Percentiles rank a stretch among this genome's conserved stretches.
These are phyloP conservation scores for Astragalus membranaceus DNA, from an alignment of 306 rosid genomes.

Conservation along the genomic window DNA sequence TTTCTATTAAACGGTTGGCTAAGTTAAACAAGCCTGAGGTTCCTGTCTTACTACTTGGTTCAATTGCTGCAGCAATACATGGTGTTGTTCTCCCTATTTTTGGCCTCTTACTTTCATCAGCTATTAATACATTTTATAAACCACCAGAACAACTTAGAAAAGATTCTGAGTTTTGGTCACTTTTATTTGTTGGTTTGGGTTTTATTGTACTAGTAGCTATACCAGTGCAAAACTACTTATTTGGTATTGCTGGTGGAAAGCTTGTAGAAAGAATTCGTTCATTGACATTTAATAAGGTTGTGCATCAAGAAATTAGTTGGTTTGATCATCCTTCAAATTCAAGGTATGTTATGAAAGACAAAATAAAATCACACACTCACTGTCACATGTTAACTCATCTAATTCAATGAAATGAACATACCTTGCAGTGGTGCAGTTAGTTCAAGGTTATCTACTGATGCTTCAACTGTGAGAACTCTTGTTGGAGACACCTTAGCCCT, in stretches of 20 bases:
- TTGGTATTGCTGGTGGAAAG: conserved; percentile 81
- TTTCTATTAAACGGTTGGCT: conserved; percentile 48
- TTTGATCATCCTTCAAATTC: conserved; percentile 86
- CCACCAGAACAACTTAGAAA: conserved; percentile 37
- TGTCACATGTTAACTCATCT: neutral
- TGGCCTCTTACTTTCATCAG: conserved; percentile 62
- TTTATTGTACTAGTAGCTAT: conserved; percentile 16
- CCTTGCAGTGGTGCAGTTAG: conserved; percentile 62
- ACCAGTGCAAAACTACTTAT: conserved; percentile 47
- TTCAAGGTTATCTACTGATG: conserved; percentile 81
- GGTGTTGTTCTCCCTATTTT: conserved; percentile 65
- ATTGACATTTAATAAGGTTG: conserved; percentile 61
- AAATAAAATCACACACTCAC: neutral
- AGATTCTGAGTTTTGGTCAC: conserved; percentile 62
- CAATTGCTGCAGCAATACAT: conserved; percentile 52
- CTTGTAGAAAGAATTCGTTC: conserved; percentile 65
- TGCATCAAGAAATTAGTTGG: conserved; percentile 76
- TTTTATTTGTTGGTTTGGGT: conserved; percentile 52
- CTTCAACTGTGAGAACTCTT: conserved; percentile 58
- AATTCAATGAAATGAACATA: neutral
- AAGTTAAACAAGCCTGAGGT: conserved; percentile 64
- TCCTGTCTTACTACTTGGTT: conserved; percentile 50
- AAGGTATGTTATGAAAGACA: conserved; percentile 35
- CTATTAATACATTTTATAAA: conserved; percentile 49
- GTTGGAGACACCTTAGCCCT: conserved; percentile 74